Base-by-base conservation (phyloP, 257 asterid genomes). In the Cinchona pubescens region DNA sequence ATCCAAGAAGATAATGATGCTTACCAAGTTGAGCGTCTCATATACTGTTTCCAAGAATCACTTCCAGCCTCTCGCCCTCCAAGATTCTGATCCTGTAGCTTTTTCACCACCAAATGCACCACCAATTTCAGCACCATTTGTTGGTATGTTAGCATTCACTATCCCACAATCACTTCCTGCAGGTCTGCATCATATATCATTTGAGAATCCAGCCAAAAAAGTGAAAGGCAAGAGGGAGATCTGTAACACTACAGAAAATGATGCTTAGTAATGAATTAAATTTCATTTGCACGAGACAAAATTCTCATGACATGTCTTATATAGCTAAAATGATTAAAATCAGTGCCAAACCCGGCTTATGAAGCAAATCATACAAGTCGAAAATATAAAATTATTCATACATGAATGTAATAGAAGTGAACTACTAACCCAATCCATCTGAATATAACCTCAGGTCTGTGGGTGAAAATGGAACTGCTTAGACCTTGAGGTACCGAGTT, bases 51-150 rank as follows among this genome's bases (percentile, higher is more conserved):
- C 99, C 98, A 95, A 32, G 99, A 95, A 83, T 95, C 99, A 64
- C 99, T 95, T 72, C 99, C 99, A 23, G 99, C 99, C 85, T 95
- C 99, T 58, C 99, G 92, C 55, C 99, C 98, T 61, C 99, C 99
- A n/a, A n/a, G n/a, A n/a, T n/a, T n/a, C n/a, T n/a, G n/a, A n/a
- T 34, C 98, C 97, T 0, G 98, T 95, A 43, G 97, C 99, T 74
- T 95, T 95, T 84, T 95, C 99, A 32, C 98, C 98, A 6, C 99
- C 99, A 87, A 92, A 95, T 76, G 99, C 99, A 37, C 99, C 99
- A 6, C 99, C 99, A 42, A 95, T 95, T 76, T 95, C 99, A 60
- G 99, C 99, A 53, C 97, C 99, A 45, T 95, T 95, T 35, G 99
- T 95, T 19, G 99, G 99, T 76, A 95, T 90, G 64, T 95, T 95